Evolutionary conservation across 2,329 filamentous ascomycete species (phyloP), one percentile per base, ranked within the genome.

Genomic region (Ustilaginoidea virens): DNA sequence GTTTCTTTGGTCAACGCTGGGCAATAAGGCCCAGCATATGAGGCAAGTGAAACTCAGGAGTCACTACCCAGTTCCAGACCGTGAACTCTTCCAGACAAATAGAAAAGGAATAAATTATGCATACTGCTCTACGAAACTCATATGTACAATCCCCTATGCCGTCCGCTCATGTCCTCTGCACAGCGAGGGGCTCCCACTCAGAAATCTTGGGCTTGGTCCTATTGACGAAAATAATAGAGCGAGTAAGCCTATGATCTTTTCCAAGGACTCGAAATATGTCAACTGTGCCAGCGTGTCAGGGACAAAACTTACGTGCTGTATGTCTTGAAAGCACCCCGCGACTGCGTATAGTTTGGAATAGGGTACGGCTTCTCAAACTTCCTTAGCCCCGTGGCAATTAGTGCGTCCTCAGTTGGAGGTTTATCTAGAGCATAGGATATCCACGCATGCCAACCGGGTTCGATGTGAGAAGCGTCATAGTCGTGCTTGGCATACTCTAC

Each of bases 401-500:
- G 54, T 29, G 74, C 61, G 52, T 98, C 90, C 47, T 78, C 57
- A 21, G 65, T 70, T 2, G 90, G 90, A 21, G 87, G 74, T 56
- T 80, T 80, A 56, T 96, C 85, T 45, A 93, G 76, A 58, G 75
- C 63, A 60, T 98, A 96, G 40, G 83, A 83, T 44, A 98, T 85
- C 90, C 90, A 98, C 17, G 81, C 83, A 60, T 96, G 90, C 90
- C 90, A 98, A 56, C 87, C 81, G 28, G 87, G 86, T 58, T 96
- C 87, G 45, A 94, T 80, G 31, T 94, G 82, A 34, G 72, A 71
- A 37, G 80, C 64, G 46, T 90, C 80, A 50, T 67, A 80, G 55
- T 96, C 83, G 45, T 81, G 66, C 55, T 80, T 69, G 61, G 83
- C 87, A 67, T 92, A 98, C 58, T 96, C 86, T 39, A 98, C 81